phyloP scores from a whole-genome alignment of 129 eudicot genomes.

The Gnaphalium uliginosum region DNA sequence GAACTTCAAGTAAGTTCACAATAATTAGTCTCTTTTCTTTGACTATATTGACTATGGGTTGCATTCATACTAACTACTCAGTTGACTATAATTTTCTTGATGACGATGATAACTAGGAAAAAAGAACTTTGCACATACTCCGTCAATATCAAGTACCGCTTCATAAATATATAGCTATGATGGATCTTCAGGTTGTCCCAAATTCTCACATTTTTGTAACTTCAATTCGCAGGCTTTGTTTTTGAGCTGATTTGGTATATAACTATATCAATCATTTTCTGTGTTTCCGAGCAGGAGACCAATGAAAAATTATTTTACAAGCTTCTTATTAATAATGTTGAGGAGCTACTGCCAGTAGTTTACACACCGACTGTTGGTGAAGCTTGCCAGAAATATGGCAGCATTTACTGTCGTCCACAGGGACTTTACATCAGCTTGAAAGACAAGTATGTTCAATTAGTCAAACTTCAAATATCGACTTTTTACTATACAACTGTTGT shows the following conservation, averaged over 20 bases:
- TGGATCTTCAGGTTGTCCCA: slow-evolving; percentile 90
- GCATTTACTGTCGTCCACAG: slow-evolving; percentile 86
- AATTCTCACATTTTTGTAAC: neutral
- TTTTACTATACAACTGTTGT: neutral
- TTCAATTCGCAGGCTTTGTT: neutral
- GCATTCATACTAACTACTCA: neutral
- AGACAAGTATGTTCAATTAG: slow-evolving; percentile 56
- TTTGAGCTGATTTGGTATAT: slow-evolving; percentile 1
- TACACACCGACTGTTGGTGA: slow-evolving; percentile 48
- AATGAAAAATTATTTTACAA: slow-evolving; percentile 42
- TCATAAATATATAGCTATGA: slow-evolving; percentile 89
- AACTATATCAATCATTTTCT: neutral
- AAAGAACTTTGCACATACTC: slow-evolving; percentile 58
- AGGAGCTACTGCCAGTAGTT: slow-evolving; percentile 40
- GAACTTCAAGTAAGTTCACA: slow-evolving; percentile 58
- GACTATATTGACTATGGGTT: neutral
- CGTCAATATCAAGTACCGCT: slow-evolving; percentile 85
- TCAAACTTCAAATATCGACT: slow-evolving; percentile 14
- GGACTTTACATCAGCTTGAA: slow-evolving; percentile 86
- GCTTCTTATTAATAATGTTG: slow-evolving; percentile 38
- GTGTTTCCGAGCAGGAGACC: slow-evolving; percentile 24
- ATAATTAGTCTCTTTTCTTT: neutral
- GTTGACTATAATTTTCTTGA: neutral
- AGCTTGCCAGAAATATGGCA: slow-evolving; percentile 89
- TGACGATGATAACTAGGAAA: slow-evolving; percentile 47